Evolutionary conservation across 2,329 filamentous ascomycete species (phyloP), one percentile per base, ranked within the genome.

Genomic region (Tolypocladium album): DNA sequence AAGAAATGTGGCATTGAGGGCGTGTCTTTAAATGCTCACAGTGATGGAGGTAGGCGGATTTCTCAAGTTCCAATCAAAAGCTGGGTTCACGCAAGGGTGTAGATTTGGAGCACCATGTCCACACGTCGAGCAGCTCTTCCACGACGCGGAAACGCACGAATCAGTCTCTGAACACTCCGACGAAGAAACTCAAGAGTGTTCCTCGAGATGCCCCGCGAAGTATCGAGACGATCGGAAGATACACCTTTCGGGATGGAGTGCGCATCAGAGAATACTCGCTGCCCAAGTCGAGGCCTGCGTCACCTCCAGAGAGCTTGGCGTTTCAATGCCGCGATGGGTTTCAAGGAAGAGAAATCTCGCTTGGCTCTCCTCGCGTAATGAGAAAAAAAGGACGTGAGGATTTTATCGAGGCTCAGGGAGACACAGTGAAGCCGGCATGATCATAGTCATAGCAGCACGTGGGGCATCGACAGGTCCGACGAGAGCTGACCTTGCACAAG

Each of bases 251-350:
- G 17, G 64, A 66, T n/a, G 68, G 71, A 8, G 63, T 70, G 12
- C 67, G 67, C n/a, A 72, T 71, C 38, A 59, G 59, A 43, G 67
- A 72, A 24, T 72, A 69, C 55, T 67, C 58, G 47, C 22, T 70
- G 7, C 69, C 67, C 0, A 39, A 55, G 8, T 60, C 57, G 17
- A 34, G 40, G 17, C n/a, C 55, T 43, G 55, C 52, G 2, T 57
- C 52, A 5, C 43, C 47, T 13, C 47, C 61, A 0, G 34, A 57
- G 1, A 68, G 63, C 27, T 43, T 53, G 3, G 64, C 67, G 38
- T 71, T 67, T 8, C 68, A 68, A 39, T 72, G 70, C 27, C 64
- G 69, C 12, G 71, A 74, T 60, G 69, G 71, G 0, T 73, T 74
- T 42, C 61, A 69, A 22, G 43, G 31, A 17, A 56, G 57, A 5